phyloP scores from a whole-genome alignment of 495 filamentous ascomycete species.

The Tuber calosporum region DNA sequence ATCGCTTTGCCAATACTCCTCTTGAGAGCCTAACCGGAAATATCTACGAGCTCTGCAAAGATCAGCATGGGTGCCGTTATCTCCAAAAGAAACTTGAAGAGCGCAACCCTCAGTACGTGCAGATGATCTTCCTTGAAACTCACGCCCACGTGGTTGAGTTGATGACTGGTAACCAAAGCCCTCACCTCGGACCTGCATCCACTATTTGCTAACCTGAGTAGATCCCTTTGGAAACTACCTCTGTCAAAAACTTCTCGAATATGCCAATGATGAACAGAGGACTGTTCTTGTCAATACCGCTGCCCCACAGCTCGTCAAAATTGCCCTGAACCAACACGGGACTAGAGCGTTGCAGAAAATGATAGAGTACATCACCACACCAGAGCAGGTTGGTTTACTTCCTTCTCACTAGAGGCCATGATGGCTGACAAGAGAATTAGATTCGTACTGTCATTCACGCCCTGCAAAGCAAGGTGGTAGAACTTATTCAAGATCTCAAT shows the following conservation, averaged over 20 bases:
- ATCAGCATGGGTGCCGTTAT: slow-evolving; percentile 93
- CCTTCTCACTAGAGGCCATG: background rate
- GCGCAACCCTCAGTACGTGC: slow-evolving; percentile 68
- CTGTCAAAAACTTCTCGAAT: slow-evolving; percentile 93
- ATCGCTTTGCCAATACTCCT: slow-evolving; percentile 67
- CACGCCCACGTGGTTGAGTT: slow-evolving; percentile 87
- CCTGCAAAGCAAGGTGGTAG: slow-evolving; percentile 70
- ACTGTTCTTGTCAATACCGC: slow-evolving; percentile 87
- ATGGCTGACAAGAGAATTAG: slow-evolving; percentile 42
- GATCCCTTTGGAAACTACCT: slow-evolving; percentile 98
- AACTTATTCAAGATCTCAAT: slow-evolving; percentile 91
- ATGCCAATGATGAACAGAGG: slow-evolving; percentile 85
- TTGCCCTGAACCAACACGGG: slow-evolving; percentile 93
- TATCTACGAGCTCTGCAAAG: slow-evolving; percentile 84
- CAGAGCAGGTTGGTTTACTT: slow-evolving; percentile 50
- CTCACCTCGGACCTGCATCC: slow-evolving; percentile 42
- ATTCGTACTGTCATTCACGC: slow-evolving; percentile 75
- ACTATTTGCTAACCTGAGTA: slow-evolving; percentile 44
- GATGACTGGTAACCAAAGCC: slow-evolving; percentile 64
- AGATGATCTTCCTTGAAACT: slow-evolving; percentile 88
- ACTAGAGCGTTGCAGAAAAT: slow-evolving; percentile 96
- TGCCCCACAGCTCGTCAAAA: slow-evolving; percentile 71
- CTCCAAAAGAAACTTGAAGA: slow-evolving; percentile 97
- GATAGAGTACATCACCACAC: slow-evolving; percentile 88
- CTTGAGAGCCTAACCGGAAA: slow-evolving; percentile 72